phyloP scores from a whole-genome alignment of 306 rosid species.

The Quercus ilex region DNA sequence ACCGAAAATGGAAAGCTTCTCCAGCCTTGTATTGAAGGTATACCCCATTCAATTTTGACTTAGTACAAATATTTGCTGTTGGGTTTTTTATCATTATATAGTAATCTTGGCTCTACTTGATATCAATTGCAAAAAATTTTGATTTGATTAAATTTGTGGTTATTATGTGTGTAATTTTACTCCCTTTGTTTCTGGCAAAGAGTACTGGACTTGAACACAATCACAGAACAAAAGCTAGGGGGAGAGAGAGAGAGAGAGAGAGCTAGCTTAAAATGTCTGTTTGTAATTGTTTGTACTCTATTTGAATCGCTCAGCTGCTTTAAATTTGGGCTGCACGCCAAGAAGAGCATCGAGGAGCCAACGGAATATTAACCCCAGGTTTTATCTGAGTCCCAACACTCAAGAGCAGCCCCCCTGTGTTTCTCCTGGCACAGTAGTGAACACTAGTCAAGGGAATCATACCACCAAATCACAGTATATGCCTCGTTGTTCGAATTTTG shows the following conservation, averaged over 20 bases:
- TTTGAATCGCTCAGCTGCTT: slow-evolving; percentile 54
- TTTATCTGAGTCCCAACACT: slow-evolving; percentile 46
- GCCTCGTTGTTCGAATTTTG: slow-evolving; percentile 27
- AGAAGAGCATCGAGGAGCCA: slow-evolving; percentile 65
- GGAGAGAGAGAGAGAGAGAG: background rate
- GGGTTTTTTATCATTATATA: background rate
- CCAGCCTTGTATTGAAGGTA: slow-evolving; percentile 93
- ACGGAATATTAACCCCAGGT: slow-evolving; percentile 45
- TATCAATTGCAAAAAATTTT: background rate
- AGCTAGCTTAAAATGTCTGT: background rate
- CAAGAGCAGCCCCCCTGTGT: slow-evolving; percentile 19
- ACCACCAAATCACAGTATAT: slow-evolving; percentile 1
- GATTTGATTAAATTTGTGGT: background rate
- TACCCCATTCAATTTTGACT: background rate
- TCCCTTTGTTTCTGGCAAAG: background rate
- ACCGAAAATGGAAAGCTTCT: slow-evolving; percentile 61
- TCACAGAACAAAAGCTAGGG: background rate
- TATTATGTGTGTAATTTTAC: background rate
- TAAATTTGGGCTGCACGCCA: slow-evolving; percentile 65
- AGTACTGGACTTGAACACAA: background rate
- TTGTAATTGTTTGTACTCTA: slow-evolving; percentile 1
- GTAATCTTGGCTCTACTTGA: background rate
- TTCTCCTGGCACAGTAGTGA: slow-evolving; percentile 9
- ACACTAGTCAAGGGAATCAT: slow-evolving; percentile 16
- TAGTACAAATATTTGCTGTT: background rate